phyloP scores from a whole-genome alignment of 495 filamentous ascomycete species.

The Penicillium cinerascens region DNA sequence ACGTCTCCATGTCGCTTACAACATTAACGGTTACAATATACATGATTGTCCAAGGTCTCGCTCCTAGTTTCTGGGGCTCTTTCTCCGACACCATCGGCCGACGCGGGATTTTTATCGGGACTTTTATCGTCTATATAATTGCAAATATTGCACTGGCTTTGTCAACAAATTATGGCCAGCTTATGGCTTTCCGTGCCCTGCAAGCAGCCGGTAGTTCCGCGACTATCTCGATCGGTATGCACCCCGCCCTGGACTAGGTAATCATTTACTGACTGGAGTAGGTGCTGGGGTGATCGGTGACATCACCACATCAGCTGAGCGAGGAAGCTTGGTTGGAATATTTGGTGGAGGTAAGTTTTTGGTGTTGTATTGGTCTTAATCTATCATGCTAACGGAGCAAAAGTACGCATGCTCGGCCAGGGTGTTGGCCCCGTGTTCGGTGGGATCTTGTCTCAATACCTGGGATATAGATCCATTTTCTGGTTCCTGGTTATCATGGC shows the following conservation, averaged over 20 bases:
- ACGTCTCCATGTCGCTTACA: conserved; percentile 31
- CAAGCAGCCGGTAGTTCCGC: conserved; percentile 61
- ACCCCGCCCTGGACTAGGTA: not conserved
- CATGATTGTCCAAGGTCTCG: conserved; percentile 47
- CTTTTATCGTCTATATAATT: conserved; percentile 39
- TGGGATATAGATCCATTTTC: conserved; percentile 69
- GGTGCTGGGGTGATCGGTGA: conserved; percentile 41
- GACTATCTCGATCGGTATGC: conserved; percentile 42
- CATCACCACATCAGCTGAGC: conserved; percentile 35
- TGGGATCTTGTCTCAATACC: conserved; percentile 58
- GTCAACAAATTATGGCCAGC: conserved; percentile 57
- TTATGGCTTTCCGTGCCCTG: conserved; percentile 60
- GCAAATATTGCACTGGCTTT: conserved; percentile 63
- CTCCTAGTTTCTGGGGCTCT: conserved; percentile 43
- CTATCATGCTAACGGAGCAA: not conserved
- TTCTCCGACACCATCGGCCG: conserved; percentile 42
- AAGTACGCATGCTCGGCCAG: conserved; percentile 47
- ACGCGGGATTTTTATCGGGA: conserved; percentile 38
- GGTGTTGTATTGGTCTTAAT: not conserved
- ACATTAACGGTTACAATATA: conserved; percentile 41
- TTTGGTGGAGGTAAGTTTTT: conserved; percentile 34
- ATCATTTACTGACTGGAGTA: conserved; percentile 3
- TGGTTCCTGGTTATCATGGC: conserved; percentile 66
- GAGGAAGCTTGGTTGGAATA: conserved; percentile 39
- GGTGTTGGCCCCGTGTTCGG: conserved; percentile 63